phyloP scores from a whole-genome alignment of 176 grass and related monocot genomes.

The Sorghum bicolor region DNA sequence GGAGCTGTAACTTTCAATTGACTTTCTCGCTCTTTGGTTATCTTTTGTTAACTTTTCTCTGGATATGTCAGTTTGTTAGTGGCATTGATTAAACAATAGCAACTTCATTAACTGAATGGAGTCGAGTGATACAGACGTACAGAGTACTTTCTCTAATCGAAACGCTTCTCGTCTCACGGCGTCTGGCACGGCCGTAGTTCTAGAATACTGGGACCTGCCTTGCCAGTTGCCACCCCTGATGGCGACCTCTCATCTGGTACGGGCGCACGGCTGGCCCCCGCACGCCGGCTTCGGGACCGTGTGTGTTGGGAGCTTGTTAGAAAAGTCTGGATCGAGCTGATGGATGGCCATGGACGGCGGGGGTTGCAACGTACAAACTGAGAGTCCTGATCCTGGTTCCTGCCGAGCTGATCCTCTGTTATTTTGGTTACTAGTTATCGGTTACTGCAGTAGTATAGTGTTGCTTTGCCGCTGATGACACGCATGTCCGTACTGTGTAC shows the following conservation, averaged over 20 bases:
- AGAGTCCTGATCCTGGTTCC: neutral
- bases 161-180: neutral
- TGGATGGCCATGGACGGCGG: neutral
- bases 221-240: neutral
- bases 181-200: neutral
- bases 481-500: neutral
- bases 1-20: neutral
- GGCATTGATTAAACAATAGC: neutral
- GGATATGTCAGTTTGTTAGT: neutral
- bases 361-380: slow-evolving; percentile 26
- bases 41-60: too few species aligned
- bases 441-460: neutral
- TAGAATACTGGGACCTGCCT: neutral
- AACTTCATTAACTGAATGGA: neutral
- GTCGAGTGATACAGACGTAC: too few species aligned
- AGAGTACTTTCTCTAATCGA: too few species aligned
- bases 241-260: neutral
- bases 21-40: neutral
- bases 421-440: neutral
- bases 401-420: slow-evolving; percentile 1
- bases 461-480: neutral
- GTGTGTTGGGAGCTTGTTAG: neutral
- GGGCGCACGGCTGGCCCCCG: neutral
- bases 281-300: neutral
- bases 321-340: neutral